These are phyloP conservation scores for Penicillium italicum DNA, from an alignment of 2,329 filamentous ascomycete genomes.

Conservation along the genomic window DNA sequence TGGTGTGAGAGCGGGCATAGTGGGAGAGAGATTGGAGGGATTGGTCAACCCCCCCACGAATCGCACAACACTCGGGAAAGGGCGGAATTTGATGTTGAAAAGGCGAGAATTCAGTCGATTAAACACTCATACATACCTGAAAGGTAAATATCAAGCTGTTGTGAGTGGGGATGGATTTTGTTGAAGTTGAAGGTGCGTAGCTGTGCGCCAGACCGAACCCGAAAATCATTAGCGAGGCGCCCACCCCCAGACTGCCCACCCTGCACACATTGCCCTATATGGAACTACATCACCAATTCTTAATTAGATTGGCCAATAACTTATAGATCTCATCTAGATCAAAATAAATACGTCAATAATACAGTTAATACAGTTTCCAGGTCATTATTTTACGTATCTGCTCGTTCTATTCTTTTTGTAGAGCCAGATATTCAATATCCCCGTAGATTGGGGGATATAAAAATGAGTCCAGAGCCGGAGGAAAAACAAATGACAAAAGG, in stretches of 20 bases:
- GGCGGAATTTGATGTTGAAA: slow-evolving; percentile 20
- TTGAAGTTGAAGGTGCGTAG: slow-evolving; percentile 36
- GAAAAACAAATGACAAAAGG: slow-evolving; percentile 21
- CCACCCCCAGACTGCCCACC: slow-evolving; percentile 28
- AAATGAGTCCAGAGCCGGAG: slow-evolving; percentile 18
- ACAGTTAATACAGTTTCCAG: slow-evolving; percentile 5
- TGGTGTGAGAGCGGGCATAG: slow-evolving; percentile 20
- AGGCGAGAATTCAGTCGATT: slow-evolving; percentile 19
- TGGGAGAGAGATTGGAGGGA: slow-evolving; percentile 9
- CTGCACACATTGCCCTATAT: slow-evolving; percentile 29
- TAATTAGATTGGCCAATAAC: background rate
- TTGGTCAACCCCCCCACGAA: slow-evolving; percentile 19
- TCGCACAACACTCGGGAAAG: slow-evolving; percentile 27
- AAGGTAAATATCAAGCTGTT: slow-evolving; percentile 32
- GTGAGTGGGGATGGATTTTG: slow-evolving; percentile 39
- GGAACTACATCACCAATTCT: slow-evolving; percentile 9
- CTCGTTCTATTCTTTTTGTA: slow-evolving; percentile 12
- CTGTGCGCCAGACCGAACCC: slow-evolving; percentile 41
- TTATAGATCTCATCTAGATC: slow-evolving; percentile 5
- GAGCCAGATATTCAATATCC: slow-evolving; percentile 6
- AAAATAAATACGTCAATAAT: slow-evolving; percentile 3
- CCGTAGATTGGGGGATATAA: slow-evolving; percentile 12
- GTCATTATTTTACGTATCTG: slow-evolving; percentile 13
- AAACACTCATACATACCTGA: slow-evolving; percentile 32
- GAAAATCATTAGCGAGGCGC: slow-evolving; percentile 46